A percentile compares a stretch with the other conserved stretches of the same genome.
Evolutionary conservation across 441 rosid species (phyloP).

Genomic region (Raphanus hybrid): DNA sequence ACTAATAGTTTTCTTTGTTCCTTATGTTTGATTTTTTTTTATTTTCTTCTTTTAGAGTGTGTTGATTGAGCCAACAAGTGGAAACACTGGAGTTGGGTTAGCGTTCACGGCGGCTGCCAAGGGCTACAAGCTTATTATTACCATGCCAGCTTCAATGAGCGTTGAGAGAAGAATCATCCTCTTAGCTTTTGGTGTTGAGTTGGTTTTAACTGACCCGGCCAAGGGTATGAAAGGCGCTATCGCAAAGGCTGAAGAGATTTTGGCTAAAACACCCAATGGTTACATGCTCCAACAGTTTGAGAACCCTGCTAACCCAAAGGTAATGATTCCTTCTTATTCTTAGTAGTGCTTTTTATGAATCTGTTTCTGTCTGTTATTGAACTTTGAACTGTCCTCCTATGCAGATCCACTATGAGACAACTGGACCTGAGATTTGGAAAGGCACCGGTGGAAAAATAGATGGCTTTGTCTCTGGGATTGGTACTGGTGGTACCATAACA

Average conservation of each 20-base stretch:
- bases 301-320: slow-evolving; percentile 90
- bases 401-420: slow-evolving; percentile 85
- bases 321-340: slow-evolving; percentile 29
- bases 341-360: slow-evolving; percentile 2
- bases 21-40: slow-evolving; percentile 17
- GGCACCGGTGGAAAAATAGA: slow-evolving; percentile 79
- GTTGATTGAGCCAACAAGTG: slow-evolving; percentile 87
- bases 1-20: too few species aligned
- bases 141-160: slow-evolving; percentile 97
- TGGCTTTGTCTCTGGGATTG: slow-evolving; percentile 87
- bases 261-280: slow-evolving; percentile 71
- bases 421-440: slow-evolving; percentile 94
- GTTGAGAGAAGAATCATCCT: slow-evolving; percentile 88
- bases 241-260: slow-evolving; percentile 85
- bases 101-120: slow-evolving; percentile 94
- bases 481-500: slow-evolving; percentile 91
- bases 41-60: slow-evolving; percentile 59
- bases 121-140: slow-evolving; percentile 76
- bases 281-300: slow-evolving; percentile 92
- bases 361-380: background rate
- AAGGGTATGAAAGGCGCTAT: slow-evolving; percentile 93
- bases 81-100: slow-evolving; percentile 88
- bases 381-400: background rate
- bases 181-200: slow-evolving; percentile 84
- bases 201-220: slow-evolving; percentile 89